These are phyloP conservation scores for Yarrowia keelungensis DNA, from an alignment of 805 yeast species.

Conservation along the genomic window DNA sequence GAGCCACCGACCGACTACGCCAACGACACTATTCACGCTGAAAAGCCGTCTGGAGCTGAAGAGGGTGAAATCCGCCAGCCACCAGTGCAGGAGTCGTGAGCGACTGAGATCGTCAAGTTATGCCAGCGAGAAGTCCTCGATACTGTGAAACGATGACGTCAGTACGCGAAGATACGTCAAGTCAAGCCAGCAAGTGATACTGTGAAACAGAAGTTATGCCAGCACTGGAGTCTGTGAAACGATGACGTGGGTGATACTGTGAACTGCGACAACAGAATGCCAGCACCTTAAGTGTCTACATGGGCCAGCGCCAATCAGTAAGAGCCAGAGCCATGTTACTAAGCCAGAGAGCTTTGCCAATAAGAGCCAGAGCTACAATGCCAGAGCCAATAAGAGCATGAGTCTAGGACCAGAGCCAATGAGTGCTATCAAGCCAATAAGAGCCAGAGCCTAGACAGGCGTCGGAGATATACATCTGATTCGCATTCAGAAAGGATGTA, in stretches of 20 bases:
- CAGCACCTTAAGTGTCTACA: neutral
- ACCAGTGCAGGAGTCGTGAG: slow-evolving; percentile 14
- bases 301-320: slow-evolving; percentile 17
- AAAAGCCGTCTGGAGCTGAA: slow-evolving; percentile 11
- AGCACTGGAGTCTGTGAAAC: slow-evolving; percentile 16
- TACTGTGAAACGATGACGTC: slow-evolving; percentile 18
- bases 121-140: neutral
- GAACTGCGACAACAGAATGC: slow-evolving; percentile 14
- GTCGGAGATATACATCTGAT: slow-evolving; percentile 12
- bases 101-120: slow-evolving; percentile 6
- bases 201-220: slow-evolving; percentile 4
- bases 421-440: neutral
- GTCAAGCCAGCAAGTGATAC: slow-evolving; percentile 11
- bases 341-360: neutral
- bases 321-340: slow-evolving; percentile 2
- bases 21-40: neutral
- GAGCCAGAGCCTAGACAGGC: neutral
- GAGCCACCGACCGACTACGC: slow-evolving; percentile 23
- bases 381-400: slow-evolving; percentile 1
- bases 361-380: slow-evolving; percentile 3
- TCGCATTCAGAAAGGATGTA: slow-evolving; percentile 27
- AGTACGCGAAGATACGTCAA: neutral
- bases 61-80: slow-evolving; percentile 2
- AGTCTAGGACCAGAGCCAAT: slow-evolving; percentile 5
- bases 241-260: slow-evolving; percentile 17